Conservation (phyloP, 768 basidiomycete species). For the Porpolomopsis calyptriformis region DNA sequence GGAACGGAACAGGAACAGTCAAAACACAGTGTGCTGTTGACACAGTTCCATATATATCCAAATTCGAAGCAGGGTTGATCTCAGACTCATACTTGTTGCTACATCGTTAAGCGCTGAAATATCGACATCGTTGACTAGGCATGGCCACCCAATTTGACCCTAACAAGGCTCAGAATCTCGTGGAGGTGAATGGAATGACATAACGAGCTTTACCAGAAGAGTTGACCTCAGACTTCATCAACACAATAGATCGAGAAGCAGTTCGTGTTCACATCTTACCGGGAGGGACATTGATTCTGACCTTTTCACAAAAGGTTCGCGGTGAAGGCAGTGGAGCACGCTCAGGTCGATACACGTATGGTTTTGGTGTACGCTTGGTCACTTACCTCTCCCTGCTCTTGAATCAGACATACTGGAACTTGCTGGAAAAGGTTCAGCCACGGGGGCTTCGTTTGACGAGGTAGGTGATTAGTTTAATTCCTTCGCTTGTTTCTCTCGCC, state of each 20-base stretch:
- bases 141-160: slow-evolving; percentile 69
- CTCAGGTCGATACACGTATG: slow-evolving; percentile 49
- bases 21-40: too few species aligned
- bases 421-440: slow-evolving; percentile 73
- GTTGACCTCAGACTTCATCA: too few species aligned
- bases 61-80: too few species aligned
- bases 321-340: slow-evolving; percentile 93
- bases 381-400: neutral
- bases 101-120: too few species aligned
- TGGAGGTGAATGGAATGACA: slow-evolving; percentile 72
- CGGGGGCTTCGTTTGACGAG: slow-evolving; percentile 71
- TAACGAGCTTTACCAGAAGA: too few species aligned
- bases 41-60: too few species aligned
- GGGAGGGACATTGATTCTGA: neutral
- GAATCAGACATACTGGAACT: slow-evolving; percentile 84
- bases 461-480: slow-evolving; percentile 32
- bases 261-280: slow-evolving; percentile 35
- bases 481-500: slow-evolving; percentile 2
- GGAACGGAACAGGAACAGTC: too few species aligned
- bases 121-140: slow-evolving; percentile 11
- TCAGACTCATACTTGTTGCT: too few species aligned
- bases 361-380: neutral
- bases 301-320: slow-evolving; percentile 47
- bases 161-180: slow-evolving; percentile 82
- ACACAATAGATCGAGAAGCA: slow-evolving; percentile 83